Evolutionary conservation across 306 rosid genomes (phyloP).

Genomic region (Mucuna pruriens): DNA sequence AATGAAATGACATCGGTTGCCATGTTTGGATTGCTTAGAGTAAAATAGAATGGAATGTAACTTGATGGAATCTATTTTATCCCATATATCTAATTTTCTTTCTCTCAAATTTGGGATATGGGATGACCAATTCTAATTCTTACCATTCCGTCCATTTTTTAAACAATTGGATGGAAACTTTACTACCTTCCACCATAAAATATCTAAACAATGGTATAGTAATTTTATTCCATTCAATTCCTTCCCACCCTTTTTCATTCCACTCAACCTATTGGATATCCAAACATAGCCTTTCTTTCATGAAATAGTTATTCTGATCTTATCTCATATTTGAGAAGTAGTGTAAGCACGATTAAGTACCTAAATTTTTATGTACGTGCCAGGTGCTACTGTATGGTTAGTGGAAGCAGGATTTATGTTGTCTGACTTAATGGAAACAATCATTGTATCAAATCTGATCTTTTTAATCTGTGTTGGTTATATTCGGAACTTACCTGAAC

Average conservation of each 20-base stretch:
- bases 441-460: background rate
- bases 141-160: background rate
- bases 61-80: background rate
- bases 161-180: background rate
- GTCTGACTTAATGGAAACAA: slow-evolving; percentile 4
- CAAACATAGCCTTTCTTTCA: background rate
- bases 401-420: no score
- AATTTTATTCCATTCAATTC: background rate
- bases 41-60: background rate
- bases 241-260: background rate
- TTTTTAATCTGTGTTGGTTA: background rate
- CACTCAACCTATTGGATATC: background rate
- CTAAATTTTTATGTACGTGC: background rate
- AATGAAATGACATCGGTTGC: background rate
- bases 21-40: background rate
- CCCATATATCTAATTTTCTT: slow-evolving; percentile 3
- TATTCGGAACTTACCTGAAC: background rate
- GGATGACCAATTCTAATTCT: background rate
- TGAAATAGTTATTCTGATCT: background rate
- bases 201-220: background rate
- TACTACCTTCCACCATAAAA: background rate
- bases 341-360: background rate
- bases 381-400: background rate
- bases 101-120: background rate
- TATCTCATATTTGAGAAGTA: background rate